These are phyloP conservation scores for Tuber indicum DNA, from an alignment of 495 filamentous ascomycete species.

Conservation along the genomic window DNA sequence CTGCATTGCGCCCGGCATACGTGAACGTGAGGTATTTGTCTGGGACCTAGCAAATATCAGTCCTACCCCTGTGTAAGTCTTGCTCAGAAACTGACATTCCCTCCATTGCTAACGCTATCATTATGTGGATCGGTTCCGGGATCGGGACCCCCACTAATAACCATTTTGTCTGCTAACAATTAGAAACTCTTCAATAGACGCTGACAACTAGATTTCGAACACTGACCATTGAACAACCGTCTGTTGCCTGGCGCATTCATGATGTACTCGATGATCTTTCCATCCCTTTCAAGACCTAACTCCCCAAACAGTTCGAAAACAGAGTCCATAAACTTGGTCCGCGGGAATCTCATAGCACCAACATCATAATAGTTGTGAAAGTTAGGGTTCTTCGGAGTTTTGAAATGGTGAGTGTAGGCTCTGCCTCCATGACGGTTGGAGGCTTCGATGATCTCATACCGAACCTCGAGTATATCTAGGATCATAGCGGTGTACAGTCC, in stretches of 20 bases:
- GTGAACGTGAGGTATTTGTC: background rate
- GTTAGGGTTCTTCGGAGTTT: background rate
- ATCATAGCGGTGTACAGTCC: constrained; percentile 45
- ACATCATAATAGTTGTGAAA: constrained; percentile 47
- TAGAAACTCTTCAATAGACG: background rate
- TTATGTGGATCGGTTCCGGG: background rate
- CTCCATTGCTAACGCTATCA: background rate
- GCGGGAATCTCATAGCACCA: constrained; percentile 47
- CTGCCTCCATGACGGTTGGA: constrained; percentile 41
- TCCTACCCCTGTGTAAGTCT: background rate
- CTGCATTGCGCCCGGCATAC: background rate
- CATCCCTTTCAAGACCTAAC: constrained; percentile 3
- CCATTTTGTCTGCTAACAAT: background rate
- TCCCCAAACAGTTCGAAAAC: constrained; percentile 31
- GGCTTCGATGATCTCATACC: constrained; percentile 43
- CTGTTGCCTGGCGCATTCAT: constrained; percentile 17
- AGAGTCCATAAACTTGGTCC: constrained; percentile 36
- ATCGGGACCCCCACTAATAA: background rate
- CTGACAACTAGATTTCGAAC: background rate
- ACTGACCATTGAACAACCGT: constrained; percentile 31
- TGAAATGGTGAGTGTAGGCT: constrained; percentile 33
- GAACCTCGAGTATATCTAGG: constrained; percentile 38
- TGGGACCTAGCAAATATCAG: background rate
- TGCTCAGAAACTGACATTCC: background rate
- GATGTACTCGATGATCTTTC: constrained; percentile 33